Evolutionary conservation across 2,329 filamentous ascomycete genomes (phyloP).

Genomic region (Coniella vitis): DNA sequence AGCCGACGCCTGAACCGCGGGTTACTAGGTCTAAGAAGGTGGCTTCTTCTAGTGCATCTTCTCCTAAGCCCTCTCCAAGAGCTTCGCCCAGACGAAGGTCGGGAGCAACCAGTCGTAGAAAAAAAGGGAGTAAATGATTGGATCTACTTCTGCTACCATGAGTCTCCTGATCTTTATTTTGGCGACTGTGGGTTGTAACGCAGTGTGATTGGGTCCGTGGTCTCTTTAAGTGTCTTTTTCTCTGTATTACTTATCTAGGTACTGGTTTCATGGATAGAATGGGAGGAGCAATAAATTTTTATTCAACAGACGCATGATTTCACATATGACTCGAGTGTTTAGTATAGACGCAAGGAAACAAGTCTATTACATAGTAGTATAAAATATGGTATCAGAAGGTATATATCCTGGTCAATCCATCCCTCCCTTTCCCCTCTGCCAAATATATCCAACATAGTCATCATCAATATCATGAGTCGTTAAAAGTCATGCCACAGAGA

Average conservation of each 20-base stretch:
- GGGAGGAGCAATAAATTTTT: not conserved
- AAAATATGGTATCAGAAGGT: constrained; percentile 10
- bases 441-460: constrained; percentile 7
- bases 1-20: constrained; percentile 18
- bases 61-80: constrained; percentile 18
- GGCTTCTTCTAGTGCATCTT: constrained; percentile 25
- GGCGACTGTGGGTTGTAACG: not conserved
- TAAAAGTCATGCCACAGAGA: no score
- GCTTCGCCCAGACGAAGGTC: constrained; percentile 32
- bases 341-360: not conserved
- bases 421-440: not conserved
- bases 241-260: not conserved
- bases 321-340: constrained; percentile 2
- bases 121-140: constrained; percentile 12
- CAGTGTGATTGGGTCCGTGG: not conserved
- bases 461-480: not conserved
- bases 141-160: not conserved
- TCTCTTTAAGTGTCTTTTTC: not conserved
- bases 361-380: not conserved
- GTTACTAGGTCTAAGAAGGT: constrained; percentile 27
- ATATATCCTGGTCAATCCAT: not conserved
- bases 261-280: constrained; percentile 4
- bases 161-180: not conserved
- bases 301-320: constrained; percentile 4
- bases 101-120: constrained; percentile 24